Base-by-base conservation (phyloP, 2,329 filamentous ascomycete genomes). In the Fusarium longipes region DNA sequence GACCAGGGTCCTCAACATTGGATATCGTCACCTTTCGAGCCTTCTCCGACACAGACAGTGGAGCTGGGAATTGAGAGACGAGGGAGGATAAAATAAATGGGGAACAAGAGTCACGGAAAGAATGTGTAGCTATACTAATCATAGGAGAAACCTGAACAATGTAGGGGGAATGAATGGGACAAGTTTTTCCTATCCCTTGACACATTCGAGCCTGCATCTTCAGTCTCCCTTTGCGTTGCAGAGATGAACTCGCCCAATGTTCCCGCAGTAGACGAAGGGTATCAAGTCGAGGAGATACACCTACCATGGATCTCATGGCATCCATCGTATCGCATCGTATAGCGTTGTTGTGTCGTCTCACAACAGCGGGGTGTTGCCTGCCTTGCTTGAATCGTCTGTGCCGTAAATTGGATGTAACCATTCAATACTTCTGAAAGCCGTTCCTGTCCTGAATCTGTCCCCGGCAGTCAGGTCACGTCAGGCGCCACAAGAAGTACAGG, bases 381-480 rank as follows among this genome's bases (percentile, higher is more conserved):
- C 25, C 38, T 32, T 35, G 17, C 38, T 32, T 35, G 17, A 29
- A 48, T 38, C 17, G 24, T 48, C 44, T 27, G 29, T 38, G 43
- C 57, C 40, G 47, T 43, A 49, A 32, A 44, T 48, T 49, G 32
- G 35, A 42, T 51, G 35, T 48, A 48, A 48, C 45, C 45, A 18
- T 27, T n/a, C n/a, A 27, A 10, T 25, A 18, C 24, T 17, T 43
- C 18, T 22, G 27, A 38, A 48, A 48, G 45, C 33, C 32, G n/a
- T 51, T 52, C 47, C 59, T 53, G 44, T 40, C 27, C 53, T 50
- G 32, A 38, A 42, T 22, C 18, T 22, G 49, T 53, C 44, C 55
- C 57, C 67, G 57, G 65, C 49, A 70, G 56, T 67, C 68, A 71
- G 53, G 45, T 39, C 49, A 63, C 51, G 66, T 63, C 65, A 63